Base-by-base conservation (phyloP, 148 eudicot genomes). In the Silene conica region DNA sequence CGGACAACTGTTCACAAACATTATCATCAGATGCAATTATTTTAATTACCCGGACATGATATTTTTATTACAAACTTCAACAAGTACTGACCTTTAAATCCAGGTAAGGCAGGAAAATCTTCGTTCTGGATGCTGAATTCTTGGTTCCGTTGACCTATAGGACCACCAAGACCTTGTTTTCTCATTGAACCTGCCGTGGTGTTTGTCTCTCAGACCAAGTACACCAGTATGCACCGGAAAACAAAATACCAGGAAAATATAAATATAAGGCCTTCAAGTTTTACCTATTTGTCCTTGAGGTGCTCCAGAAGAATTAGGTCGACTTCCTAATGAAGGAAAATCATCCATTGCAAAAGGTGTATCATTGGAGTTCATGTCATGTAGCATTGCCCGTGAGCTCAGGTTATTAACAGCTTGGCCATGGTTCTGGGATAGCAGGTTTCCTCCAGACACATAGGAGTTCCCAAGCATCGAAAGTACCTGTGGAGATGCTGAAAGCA, bases 21-120 rank as follows among this genome's bases (percentile, higher is more conserved):
- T 26, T 45, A 22, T 26, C 59, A 48, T 69, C 21, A 43, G 55
- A 67, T 9, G 56, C 56, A 67, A 16, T 67, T 12, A 20, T n/a
- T n/a, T 23, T 21, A 67, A 41, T 38, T 38, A 38, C 8, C 43
- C 8, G 43, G 19, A 20, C 70, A 67, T 7, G 14, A 50, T 66
- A 50, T 66, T 34, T 46, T 66, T 38, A 22, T 41, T 34, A 50
- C 41, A 2, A 13, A n/a, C 16, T 28, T 31, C 57, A 52, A 54
- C 4, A 77, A 48, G 7, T 70, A 62, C 62, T 73, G 73, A 90
- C 98, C 96, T 90, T 89, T 93, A 76, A 76, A 85, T 82, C 96
- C 96, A 21, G 98, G 98, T 79, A 93, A 85, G 34, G 96, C 98
- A 15, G 98, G 96, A 80, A 93, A 93, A 82, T 93, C 98, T 87